Percentiles rank a stretch among this genome's conserved stretches.
Conservation (phyloP, 140 eudicot species). For the Bidens hawaiensis region DNA sequence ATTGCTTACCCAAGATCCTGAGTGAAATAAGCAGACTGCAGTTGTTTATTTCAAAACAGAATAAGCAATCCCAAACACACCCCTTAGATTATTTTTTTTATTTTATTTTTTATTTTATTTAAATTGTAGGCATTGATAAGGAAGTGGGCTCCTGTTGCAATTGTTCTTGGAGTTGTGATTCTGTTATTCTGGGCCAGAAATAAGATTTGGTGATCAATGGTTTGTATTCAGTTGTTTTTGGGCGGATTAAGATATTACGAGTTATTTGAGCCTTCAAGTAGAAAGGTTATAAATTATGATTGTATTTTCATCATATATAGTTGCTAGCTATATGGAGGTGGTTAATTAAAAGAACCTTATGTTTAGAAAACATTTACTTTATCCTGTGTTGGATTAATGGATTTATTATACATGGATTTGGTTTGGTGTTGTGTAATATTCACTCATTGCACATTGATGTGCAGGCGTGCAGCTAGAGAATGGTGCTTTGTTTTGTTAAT, state of each 20-base stretch:
- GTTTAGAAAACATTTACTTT: constrained; percentile 10
- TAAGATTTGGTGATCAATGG: constrained; percentile 63
- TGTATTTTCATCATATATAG: constrained; percentile 15
- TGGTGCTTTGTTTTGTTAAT: not conserved
- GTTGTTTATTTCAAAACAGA: not conserved
- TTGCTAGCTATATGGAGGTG: constrained; percentile 14
- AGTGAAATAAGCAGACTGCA: not conserved
- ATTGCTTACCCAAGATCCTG: not conserved
- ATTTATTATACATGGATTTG: not conserved
- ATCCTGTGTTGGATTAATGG: constrained; percentile 8
- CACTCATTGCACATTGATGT: not conserved
- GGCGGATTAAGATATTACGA: not conserved
- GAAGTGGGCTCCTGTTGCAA: constrained; percentile 94
- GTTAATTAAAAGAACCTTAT: not conserved
- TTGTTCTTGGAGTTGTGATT: constrained; percentile 75
- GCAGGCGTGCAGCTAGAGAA: not conserved
- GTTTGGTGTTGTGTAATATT: constrained; percentile 15
- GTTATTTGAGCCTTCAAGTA: constrained; percentile 7
- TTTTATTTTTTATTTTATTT: not conserved
- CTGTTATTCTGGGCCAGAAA: constrained; percentile 75
- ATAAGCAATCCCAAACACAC: not conserved
- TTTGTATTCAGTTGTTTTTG: not conserved
- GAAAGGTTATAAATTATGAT: constrained; percentile 8
- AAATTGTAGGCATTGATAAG: constrained; percentile 74
- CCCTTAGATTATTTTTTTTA: not conserved